Base-by-base conservation (phyloP, 2,329 filamentous ascomycete genomes). In the Ophiostoma fasciatum region DNA sequence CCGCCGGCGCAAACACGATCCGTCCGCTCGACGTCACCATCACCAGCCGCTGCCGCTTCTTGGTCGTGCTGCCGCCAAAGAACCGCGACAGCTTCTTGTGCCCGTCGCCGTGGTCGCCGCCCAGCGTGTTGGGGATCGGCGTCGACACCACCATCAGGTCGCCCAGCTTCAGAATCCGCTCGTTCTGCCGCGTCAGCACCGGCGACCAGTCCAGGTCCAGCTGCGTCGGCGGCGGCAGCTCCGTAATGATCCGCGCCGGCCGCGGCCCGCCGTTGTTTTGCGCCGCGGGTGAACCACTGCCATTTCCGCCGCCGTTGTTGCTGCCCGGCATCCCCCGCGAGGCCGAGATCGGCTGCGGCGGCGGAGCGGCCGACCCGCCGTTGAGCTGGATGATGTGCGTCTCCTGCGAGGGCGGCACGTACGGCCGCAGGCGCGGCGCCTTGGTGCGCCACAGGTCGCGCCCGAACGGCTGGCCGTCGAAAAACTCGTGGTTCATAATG, bases 151-250 rank as follows among this genome's bases (percentile, higher is more conserved):
- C 87, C 56, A 85, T 72, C 44, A 94, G 62, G 49, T 98, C 94
- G 3, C 90, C 90, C 17, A 98, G 65, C 55, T 93, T 94, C 43
- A 98, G 58, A 46, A 98, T 98, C 25, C 90, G 74, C 57, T 98
- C 90, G 51, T 96, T 94, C 41, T 75, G 78, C 49, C 78, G 77
- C 9, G 82, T 94, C 37, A 98, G 63, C 5, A 98, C 87, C 1
- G 90, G 90, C 1, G 88, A 94, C 90, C 90, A 98, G 58, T 98
- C 90, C 39, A 98, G 93, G 51, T 98, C 90, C 19, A 98, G 64
- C 55, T 96, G 90, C 34, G 82, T 94, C 1, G 90, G 90, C n/a
- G 90, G 88, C 13, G 90, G 85, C 9, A 98, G 67, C 55, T 98
- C 90, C 1, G 90, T 96, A 42, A 98, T 92, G 41, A 94, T 76